Base-by-base conservation (phyloP, 805 yeast genomes). In the Nakazawaea laoshanensis region DNA sequence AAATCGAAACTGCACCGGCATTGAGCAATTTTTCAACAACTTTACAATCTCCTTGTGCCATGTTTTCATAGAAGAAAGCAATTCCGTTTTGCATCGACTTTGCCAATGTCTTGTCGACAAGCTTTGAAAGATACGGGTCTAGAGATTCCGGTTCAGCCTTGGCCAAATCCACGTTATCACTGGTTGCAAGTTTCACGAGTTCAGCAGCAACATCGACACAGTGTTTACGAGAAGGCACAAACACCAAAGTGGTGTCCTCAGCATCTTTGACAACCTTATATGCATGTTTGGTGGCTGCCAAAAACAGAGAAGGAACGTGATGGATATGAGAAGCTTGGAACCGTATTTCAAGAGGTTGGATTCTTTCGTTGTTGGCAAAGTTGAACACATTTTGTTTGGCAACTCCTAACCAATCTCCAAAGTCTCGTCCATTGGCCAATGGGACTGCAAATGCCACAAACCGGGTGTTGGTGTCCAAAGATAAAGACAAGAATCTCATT, bases 381-480 rank as follows among this genome's bases (percentile, higher is more conserved):
- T 86, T 87, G 59, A 65, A 85, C 5, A 77, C 63, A 30, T 74
- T 63, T 14, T 54, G 59, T 45, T 74, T 78, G 1, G 66, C 44
- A 17, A 81, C 77, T 2, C 92, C 94, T 19, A 92, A 54, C 96
- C 97, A 92, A 34, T 79, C 84, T 1, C 83, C 89, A 37, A 88
- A 55, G 42, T 85, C 95, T 32, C 73, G 65, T 3, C 81, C 83
- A 47, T 78, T 82, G 0, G 92, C 74, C 24, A 89, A 51, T 2
- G 94, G 74, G 1, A 74, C 64, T 1, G 83, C 65, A 16, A 89
- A 57, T 0, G 74, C 88, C n/a, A 89, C 70, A 17, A 87, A 52
- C 42, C 97, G 58, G 5, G 73, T 42, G 1, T 61, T 49, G 3
- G 56, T 61, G 21, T 77, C 81, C n/a, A 78, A 48, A 42, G 84